phyloP scores from a whole-genome alignment of 1,284 basidiomycete species.

The Apiotrichum gracile region DNA sequence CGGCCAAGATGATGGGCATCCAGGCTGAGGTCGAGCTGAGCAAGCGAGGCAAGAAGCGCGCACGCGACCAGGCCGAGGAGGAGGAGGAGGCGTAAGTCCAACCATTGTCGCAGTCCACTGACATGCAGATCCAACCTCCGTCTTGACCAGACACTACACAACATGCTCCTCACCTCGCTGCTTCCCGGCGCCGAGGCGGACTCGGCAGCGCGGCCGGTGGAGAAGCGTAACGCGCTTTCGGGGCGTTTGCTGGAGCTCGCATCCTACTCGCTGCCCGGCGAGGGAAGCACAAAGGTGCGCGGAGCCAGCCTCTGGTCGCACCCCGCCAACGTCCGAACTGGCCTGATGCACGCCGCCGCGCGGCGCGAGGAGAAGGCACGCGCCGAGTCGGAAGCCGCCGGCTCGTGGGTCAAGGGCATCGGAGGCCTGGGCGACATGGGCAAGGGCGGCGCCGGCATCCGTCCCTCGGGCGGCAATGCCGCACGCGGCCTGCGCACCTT shows the following conservation, averaged over 20 bases:
- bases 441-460: slow-evolving; percentile 11
- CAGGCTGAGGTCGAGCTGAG: slow-evolving; percentile 18
- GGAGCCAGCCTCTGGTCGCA: slow-evolving; percentile 24
- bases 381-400: slow-evolving; percentile 34
- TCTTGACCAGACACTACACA: slow-evolving; percentile 46
- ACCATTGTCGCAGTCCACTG: background rate
- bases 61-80: slow-evolving; percentile 22
- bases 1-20: slow-evolving; percentile 45
- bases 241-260: slow-evolving; percentile 44
- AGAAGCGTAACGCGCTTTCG: slow-evolving; percentile 41
- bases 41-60: slow-evolving; percentile 18
- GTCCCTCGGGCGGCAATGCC: slow-evolving; percentile 7
- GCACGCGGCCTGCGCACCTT: slow-evolving; percentile 22
- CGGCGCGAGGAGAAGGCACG: slow-evolving; percentile 25
- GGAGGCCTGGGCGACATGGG: slow-evolving; percentile 40
- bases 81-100: slow-evolving; percentile 33
- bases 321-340: slow-evolving; percentile 39
- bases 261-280: slow-evolving; percentile 32
- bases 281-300: slow-evolving; percentile 24
- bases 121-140: slow-evolving; percentile 30
- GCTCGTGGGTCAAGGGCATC: slow-evolving; percentile 36
- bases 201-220: slow-evolving; percentile 33
- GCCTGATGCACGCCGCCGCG: slow-evolving; percentile 34
- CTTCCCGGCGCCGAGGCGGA: slow-evolving; percentile 28
- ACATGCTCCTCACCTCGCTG: slow-evolving; percentile 44